phyloP scores from a whole-genome alignment of 345 rosid species.

The Aegle marmelos region DNA sequence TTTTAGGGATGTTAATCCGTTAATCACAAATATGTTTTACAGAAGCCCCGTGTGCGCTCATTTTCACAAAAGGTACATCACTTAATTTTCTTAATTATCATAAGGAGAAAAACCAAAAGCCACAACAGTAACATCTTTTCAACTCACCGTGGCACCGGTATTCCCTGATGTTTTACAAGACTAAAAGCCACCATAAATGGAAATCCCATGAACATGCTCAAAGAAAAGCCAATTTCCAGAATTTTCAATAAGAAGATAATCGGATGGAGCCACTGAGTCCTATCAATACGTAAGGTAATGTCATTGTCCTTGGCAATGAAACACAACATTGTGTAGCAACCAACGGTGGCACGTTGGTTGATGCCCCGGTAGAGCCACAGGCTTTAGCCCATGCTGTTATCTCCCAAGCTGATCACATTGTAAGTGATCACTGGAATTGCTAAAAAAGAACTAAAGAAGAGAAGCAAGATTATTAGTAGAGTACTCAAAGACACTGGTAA shows the following conservation, averaged over 20 bases:
- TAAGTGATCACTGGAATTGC: no score
- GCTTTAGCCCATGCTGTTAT: conserved; percentile 44
- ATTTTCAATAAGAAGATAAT: conserved; percentile 39
- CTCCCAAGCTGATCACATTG: no score
- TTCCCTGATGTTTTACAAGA: conserved; percentile 50
- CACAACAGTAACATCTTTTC: neutral
- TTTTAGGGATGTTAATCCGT: conserved; percentile 49
- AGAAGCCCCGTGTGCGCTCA: conserved; percentile 43
- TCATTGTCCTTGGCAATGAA: conserved; percentile 51
- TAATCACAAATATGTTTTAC: conserved; percentile 46
- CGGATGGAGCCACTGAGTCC: conserved; percentile 66
- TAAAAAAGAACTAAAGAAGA: neutral
- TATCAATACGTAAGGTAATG: conserved; percentile 42
- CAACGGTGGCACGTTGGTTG: conserved; percentile 52
- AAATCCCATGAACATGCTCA: conserved; percentile 42
- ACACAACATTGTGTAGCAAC: conserved; percentile 36
- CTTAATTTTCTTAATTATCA: no score
- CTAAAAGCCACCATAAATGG: conserved; percentile 68
- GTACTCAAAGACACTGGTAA: neutral
- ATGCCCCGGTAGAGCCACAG: conserved; percentile 44
- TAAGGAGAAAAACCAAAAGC: no score
- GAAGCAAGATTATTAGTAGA: neutral
- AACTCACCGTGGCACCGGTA: conserved; percentile 57
- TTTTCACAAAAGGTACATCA: neutral
- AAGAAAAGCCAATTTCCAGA: conserved; percentile 50